phyloP scores from a whole-genome alignment of 768 basidiomycete species.

The Lentinula raphanica region DNA sequence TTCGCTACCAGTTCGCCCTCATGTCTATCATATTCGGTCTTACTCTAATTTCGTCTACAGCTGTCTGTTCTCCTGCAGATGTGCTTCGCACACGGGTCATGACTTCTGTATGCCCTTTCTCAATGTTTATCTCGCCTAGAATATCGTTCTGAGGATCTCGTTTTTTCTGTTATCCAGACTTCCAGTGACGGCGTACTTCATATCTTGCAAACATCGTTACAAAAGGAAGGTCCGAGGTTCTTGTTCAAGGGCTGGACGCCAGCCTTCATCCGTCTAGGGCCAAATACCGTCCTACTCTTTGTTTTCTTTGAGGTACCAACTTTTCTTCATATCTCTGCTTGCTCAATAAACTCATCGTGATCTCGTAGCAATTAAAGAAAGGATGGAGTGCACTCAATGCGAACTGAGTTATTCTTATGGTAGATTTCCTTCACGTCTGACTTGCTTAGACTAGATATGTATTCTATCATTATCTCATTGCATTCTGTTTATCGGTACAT shows the following conservation, averaged over 20 bases:
- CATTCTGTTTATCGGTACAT: slow-evolving; percentile 1
- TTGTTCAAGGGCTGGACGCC: slow-evolving; percentile 90
- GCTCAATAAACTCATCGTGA: neutral
- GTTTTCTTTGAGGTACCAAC: slow-evolving; percentile 74
- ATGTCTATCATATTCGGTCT: neutral
- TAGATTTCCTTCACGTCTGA: neutral
- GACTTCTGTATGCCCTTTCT: slow-evolving; percentile 48
- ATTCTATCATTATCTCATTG: neutral
- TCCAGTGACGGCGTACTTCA: slow-evolving; percentile 41
- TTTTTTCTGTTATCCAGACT: slow-evolving; percentile 38
- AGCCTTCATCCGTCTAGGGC: slow-evolving; percentile 77
- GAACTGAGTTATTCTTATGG: too few relatives aligned
- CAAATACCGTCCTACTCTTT: slow-evolving; percentile 81
- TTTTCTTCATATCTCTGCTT: neutral
- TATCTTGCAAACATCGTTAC: slow-evolving; percentile 54
- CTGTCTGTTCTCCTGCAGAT: slow-evolving; percentile 75
- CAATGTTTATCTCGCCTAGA: neutral
- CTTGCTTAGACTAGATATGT: neutral
- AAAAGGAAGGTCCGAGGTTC: slow-evolving; percentile 70
- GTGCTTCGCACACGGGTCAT: slow-evolving; percentile 74
- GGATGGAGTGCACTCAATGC: slow-evolving; percentile 37
- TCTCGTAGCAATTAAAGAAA: slow-evolving; percentile 62
- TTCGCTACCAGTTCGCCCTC: slow-evolving; percentile 65
- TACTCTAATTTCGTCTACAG: slow-evolving; percentile 28
- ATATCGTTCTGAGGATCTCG: neutral